phyloP scores from a whole-genome alignment of 495 filamentous ascomycete species.

The Penicillium canariense region DNA sequence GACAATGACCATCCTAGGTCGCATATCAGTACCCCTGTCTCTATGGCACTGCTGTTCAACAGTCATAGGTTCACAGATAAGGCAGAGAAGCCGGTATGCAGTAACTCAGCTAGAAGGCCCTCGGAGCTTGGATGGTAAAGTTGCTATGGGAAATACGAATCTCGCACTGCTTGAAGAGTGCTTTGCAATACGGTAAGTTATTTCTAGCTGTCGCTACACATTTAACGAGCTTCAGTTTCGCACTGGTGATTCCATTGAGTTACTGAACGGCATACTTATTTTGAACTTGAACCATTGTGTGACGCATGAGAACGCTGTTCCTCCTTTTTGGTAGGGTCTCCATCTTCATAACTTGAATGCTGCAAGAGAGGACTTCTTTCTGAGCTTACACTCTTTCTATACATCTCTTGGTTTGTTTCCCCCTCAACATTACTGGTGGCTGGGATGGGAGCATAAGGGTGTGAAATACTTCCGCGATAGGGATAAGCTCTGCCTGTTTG shows the following conservation, averaged over 20 bases:
- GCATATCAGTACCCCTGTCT: background rate
- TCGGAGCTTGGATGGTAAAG: no score
- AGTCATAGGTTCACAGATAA: background rate
- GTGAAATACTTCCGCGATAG: slow-evolving; percentile 28
- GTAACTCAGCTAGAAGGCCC: no score
- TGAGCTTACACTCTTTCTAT: slow-evolving; percentile 14
- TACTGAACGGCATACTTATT: background rate
- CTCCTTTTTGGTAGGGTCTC: slow-evolving; percentile 4
- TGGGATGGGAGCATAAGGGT: slow-evolving; percentile 32
- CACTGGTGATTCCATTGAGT: no score
- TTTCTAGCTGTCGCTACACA: no score
- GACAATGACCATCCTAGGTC: slow-evolving; percentile 48
- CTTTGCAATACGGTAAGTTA: no score
- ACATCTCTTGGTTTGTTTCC: slow-evolving; percentile 21
- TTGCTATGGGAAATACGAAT: no score
- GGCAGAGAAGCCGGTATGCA: background rate
- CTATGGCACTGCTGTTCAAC: background rate
- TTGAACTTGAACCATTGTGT: background rate
- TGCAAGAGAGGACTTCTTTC: slow-evolving; percentile 16
- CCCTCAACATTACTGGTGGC: slow-evolving; percentile 23
- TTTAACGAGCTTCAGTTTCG: no score
- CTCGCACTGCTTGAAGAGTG: no score
- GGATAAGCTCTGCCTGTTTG: slow-evolving; percentile 30
- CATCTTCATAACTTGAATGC: slow-evolving; percentile 6
- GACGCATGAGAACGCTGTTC: background rate